Evolutionary conservation across 2,329 filamentous ascomycete genomes (phyloP), one percentile per base, ranked within the genome.

Genomic region (Neoascochyta sp.): DNA sequence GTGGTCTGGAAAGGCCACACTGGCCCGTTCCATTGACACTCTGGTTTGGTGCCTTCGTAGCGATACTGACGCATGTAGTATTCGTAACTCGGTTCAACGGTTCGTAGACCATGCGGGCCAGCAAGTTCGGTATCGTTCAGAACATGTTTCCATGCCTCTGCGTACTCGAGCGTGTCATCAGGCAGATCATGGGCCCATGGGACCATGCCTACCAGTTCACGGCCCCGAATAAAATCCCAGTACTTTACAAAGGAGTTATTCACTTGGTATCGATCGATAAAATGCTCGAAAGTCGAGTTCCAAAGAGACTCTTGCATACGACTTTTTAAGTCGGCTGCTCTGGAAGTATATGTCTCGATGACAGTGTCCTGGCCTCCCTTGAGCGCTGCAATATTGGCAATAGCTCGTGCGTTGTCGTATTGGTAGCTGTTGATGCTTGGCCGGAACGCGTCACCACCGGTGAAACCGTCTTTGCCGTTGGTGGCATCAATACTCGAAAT

Each of bases 11-110:
- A 69, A 0, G 66, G 65, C 66, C 66, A 69, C 0, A 62, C 53
- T 1, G 66, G 64, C 1, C 66, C 66, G 22, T 69, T 68, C 66
- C 66, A 69, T 26, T 69, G 66, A 29, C 66, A 69, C 28, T 69
- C 66, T 2, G 50, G 54, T 6, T 56, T 39, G 1, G 41, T 47
- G 7, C 53, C 54, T 22, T 63, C 55, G 32, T 68, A 69, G 6
- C 63, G 52, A 38, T 66, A 66, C 39, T 66, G 64, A 1, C 52
- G 53, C 66, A 69, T 68, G 47, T 66, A 69, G 37, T 68, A 67
- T 36, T 69, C 41, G 34, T 66, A 69, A 22, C 56, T 64, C 1
- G 66, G 65, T 27, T 67, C 66, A n/a, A 57, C 60, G 7, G 66
- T 69, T 6, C 65, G 54, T 16, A 69, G 47, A 7, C 66, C 65